A percentile compares a stretch with the other conserved stretches of the same genome.
Evolutionary conservation across 768 basidiomycete genomes (phyloP).

Genomic region (Podaxis sp.): DNA sequence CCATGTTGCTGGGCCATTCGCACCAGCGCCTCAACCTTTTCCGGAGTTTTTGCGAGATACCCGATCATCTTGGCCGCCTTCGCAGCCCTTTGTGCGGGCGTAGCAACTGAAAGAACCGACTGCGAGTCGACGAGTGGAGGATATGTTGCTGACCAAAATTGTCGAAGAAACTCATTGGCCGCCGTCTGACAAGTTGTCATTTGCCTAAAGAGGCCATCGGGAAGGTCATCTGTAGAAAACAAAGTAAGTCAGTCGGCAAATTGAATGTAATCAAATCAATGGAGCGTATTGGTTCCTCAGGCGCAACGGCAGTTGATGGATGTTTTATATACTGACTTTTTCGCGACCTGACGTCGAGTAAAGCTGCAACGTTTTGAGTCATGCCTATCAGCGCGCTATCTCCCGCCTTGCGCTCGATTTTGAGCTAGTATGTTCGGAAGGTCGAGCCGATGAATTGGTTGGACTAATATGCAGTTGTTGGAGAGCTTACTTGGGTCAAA

Average conservation of each 20-base stretch:
- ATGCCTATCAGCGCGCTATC: slow-evolving; percentile 70
- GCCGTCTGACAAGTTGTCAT: slow-evolving; percentile 91
- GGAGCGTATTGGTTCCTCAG: background rate
- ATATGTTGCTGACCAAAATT: slow-evolving; percentile 90
- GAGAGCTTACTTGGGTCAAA: slow-evolving; percentile 51
- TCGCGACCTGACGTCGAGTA: slow-evolving; percentile 62
- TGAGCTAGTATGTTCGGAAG: slow-evolving; percentile 43
- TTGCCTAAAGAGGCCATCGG: slow-evolving; percentile 73
- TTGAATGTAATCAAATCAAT: background rate
- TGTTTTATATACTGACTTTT: slow-evolving; percentile 49
- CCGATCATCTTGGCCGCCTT: slow-evolving; percentile 88
- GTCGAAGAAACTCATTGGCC: slow-evolving; percentile 93
- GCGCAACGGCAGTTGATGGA: background rate
- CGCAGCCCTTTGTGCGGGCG: slow-evolving; percentile 66
- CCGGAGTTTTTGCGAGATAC: slow-evolving; percentile 76
- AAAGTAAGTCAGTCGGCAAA: slow-evolving; percentile 11
- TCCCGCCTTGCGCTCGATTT: slow-evolving; percentile 64
- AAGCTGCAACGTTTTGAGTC: slow-evolving; percentile 77
- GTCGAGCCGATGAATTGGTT: background rate
- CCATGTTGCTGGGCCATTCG: slow-evolving; percentile 57
- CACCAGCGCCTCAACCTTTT: slow-evolving; percentile 82
- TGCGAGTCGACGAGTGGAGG: slow-evolving; percentile 60
- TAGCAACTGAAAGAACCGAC: slow-evolving; percentile 37
- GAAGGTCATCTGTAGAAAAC: slow-evolving; percentile 64
- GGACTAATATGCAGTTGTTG: background rate